Conservation (phyloP, 805 yeast genomes). For the Kregervanrija pseudodelftensis region DNA sequence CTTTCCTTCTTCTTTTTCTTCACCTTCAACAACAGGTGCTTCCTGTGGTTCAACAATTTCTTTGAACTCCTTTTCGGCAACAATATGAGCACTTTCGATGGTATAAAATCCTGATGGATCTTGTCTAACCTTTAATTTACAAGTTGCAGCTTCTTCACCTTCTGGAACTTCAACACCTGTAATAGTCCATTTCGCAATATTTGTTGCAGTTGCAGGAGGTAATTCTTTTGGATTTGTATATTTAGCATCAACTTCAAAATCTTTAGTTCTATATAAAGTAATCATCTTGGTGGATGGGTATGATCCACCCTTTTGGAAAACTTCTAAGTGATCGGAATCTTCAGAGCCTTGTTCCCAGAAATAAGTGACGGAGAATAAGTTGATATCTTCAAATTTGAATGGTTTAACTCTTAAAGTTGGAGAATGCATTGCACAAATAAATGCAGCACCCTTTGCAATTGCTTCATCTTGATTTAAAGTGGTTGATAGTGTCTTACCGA, state of each 20-base stretch:
- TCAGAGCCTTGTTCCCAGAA: constrained; percentile 91
- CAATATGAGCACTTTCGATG: constrained; percentile 90
- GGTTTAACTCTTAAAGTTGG: constrained; percentile 98
- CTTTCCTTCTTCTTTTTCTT: constrained; percentile 20
- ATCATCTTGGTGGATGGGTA: constrained; percentile 95
- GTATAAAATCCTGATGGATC: constrained; percentile 95
- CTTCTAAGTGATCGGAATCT: constrained; percentile 89
- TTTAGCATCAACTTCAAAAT: constrained; percentile 78
- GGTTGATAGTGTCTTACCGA: constrained; percentile 81
- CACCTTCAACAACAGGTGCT: constrained; percentile 38
- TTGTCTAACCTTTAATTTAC: constrained; percentile 91
- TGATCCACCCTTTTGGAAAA: constrained; percentile 87
- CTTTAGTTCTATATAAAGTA: constrained; percentile 86
- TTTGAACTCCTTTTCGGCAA: constrained; percentile 83
- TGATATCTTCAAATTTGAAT: constrained; percentile 94
- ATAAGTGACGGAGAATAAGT: constrained; percentile 88
- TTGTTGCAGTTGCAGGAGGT: constrained; percentile 59
- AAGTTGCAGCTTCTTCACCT: constrained; percentile 72
- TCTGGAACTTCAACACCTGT: constrained; percentile 76
- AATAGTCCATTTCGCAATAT: constrained; percentile 79
- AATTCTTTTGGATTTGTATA: constrained; percentile 71
- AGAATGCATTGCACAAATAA: constrained; percentile 97
- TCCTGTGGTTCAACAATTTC: constrained; percentile 70
- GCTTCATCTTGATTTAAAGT: constrained; percentile 99
- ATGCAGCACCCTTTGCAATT: constrained; percentile 98